These are phyloP conservation scores for Taiozyma sp. DNA, from an alignment of 1,139 yeast genomes.

Conservation along the genomic window DNA sequence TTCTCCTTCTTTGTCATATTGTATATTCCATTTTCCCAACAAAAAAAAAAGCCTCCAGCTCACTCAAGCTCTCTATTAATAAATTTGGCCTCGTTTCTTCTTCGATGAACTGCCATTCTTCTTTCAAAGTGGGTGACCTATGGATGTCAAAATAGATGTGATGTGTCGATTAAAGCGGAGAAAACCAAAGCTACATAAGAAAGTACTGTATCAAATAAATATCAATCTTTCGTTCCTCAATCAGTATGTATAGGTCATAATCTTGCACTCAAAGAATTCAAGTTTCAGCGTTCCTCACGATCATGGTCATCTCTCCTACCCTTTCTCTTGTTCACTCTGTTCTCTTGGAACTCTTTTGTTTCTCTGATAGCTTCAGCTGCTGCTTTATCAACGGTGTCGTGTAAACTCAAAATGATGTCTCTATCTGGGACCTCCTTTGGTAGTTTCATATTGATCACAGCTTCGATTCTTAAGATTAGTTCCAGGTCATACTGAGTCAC, in stretches of 20 bases:
- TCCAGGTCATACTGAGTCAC: constrained; percentile 95
- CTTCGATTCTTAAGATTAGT: constrained; percentile 81
- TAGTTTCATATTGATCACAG: constrained; percentile 71
- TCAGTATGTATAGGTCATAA: background rate
- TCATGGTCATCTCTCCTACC: constrained; percentile 41
- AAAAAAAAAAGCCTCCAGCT: too few relatives aligned
- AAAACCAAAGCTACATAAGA: too few relatives aligned
- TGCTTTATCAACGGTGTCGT: constrained; percentile 88
- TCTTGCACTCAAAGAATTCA: background rate
- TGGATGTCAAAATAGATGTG: too few relatives aligned
- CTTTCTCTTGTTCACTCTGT: constrained; percentile 31
- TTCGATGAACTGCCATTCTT: too few relatives aligned
- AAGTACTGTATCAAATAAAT: too few relatives aligned
- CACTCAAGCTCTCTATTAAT: too few relatives aligned
- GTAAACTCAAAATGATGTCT: constrained; percentile 71
- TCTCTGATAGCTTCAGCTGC: constrained; percentile 85
- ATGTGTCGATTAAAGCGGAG: too few relatives aligned
- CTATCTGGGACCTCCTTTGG: constrained; percentile 82
- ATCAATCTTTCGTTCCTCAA: background rate
- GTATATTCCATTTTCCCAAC: too few relatives aligned
- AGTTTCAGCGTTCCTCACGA: constrained; percentile 38
- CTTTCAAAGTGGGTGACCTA: too few relatives aligned
- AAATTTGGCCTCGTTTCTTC: too few relatives aligned
- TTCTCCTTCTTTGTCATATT: too few relatives aligned
- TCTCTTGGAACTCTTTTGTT: constrained; percentile 68